These are phyloP conservation scores for Solanum corneliomulleri DNA, from an alignment of 257 asterid species.

Conservation along the genomic window DNA sequence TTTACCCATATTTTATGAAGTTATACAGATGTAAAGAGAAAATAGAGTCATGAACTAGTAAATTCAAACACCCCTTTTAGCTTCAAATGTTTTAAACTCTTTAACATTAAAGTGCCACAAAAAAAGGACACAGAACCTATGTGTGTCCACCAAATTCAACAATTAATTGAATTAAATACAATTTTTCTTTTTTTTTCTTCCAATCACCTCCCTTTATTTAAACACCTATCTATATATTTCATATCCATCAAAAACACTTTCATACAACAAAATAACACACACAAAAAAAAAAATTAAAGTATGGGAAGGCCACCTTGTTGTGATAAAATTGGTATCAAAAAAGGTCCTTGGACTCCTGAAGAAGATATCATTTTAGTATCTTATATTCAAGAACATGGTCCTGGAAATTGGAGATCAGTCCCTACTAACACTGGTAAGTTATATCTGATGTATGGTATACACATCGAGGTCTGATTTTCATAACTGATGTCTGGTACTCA, in stretches of 20 bases:
- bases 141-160: not conserved
- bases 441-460: not conserved
- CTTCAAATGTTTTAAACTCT: not conserved
- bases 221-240: not conserved
- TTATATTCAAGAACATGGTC: slow-evolving; percentile 89
- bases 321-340: slow-evolving; percentile 82
- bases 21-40: not conserved
- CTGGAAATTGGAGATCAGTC: slow-evolving; percentile 87
- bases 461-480: not conserved
- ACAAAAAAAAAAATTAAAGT: not conserved
- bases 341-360: slow-evolving; percentile 98
- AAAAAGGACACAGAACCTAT: not conserved
- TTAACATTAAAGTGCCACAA: not conserved
- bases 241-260: not conserved
- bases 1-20: not conserved
- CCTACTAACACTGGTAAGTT: slow-evolving; percentile 70
- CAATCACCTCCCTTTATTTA: slow-evolving; percentile 4
- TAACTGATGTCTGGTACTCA: not conserved
- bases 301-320: slow-evolving; percentile 94
- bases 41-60: not conserved
- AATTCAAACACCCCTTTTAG: not conserved
- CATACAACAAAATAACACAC: not conserved
- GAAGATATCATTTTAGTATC: slow-evolving; percentile 85
- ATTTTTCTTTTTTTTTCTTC: not conserved
- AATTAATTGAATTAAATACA: not conserved